Evolutionary conservation across 1,284 basidiomycete species (phyloP), one percentile per base, ranked within the genome.

Genomic region (Phellinidium pouzarii): DNA sequence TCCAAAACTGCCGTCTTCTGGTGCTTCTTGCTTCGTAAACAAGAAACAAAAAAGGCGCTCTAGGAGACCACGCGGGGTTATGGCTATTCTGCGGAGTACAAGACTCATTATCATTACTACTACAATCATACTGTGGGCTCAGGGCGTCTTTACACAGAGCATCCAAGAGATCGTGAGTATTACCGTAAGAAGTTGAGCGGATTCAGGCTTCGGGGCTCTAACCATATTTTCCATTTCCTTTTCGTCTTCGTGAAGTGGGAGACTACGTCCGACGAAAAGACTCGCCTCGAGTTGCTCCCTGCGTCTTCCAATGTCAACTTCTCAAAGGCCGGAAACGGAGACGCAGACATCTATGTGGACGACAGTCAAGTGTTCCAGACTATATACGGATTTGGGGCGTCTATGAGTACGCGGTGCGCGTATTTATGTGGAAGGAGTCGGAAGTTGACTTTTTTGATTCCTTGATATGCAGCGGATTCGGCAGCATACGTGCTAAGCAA

Each of bases 341-440:
- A 64, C 44, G 75, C 72, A 2, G 70, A 76, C 57, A 78, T 78
- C 42, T 66, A 68, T 46, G 59, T 78, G 4, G 59, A 71, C 34
- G 74, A 75, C 58, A 62, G 62, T n/a, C 54, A 63, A 3, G 59
- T 69, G 20, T 71, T 70, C 57, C 77, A 78, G 60, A 65, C 68
- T 2, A 68, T 79, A 46, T 68, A 69, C 55, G 77, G 77, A 7
- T 76, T 75, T 50, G 77, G 77, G 1, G 74, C 71, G 23, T 49
- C 71, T 2, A 61, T 78, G 48, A 79, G 76, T 78, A 55, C 44
- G 71, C 65, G 12, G 7, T 11, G 17, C 37, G 20, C 27, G 20
- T 17, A n/a, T 45, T 14, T 7, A 29, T 3, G 17, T 37, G 23
- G 25, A 25, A 9, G 6, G 29, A 17, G 12, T 27, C 11, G 8